A percentile compares a stretch with the other conserved stretches of the same genome.
Evolutionary conservation across 2,329 filamentous ascomycete genomes (phyloP).

Genomic region (Curvularia lunata): DNA sequence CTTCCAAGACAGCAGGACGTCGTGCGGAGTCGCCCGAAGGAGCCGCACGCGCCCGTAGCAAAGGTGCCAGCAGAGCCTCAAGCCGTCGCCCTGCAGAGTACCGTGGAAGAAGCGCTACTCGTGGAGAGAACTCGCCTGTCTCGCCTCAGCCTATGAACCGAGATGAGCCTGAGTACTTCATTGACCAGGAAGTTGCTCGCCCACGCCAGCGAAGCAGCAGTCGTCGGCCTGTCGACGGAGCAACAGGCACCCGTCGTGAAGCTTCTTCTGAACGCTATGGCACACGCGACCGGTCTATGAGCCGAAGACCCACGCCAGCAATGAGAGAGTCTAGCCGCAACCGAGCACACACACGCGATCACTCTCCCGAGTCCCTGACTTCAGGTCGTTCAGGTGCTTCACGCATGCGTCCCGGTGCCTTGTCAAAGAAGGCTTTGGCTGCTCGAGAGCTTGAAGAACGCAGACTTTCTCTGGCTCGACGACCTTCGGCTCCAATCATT

Average conservation of each 20-base stretch:
- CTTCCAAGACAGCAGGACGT: constrained; percentile 42
- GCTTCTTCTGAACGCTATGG: constrained; percentile 53
- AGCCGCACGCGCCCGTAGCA: constrained; percentile 34
- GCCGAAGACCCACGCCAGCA: constrained; percentile 40
- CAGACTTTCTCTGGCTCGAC: constrained; percentile 75
- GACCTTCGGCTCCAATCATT: constrained; percentile 80
- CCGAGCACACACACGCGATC: constrained; percentile 42
- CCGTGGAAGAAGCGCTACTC: constrained; percentile 45
- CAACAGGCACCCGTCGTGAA: constrained; percentile 52
- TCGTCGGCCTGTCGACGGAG: constrained; percentile 55
- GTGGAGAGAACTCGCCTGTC: constrained; percentile 70
- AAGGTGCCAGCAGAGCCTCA: constrained; percentile 41
- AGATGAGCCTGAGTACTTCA: constrained; percentile 61
- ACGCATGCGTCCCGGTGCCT: constrained; percentile 33
- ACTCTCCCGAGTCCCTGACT: constrained; percentile 45
- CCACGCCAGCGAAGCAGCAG: constrained; percentile 60
- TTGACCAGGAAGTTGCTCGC: constrained; percentile 66
- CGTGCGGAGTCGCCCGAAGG: constrained; percentile 47
- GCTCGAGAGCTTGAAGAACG: constrained; percentile 89
- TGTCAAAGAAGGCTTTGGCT: constrained; percentile 54
- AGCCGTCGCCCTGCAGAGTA: constrained; percentile 46
- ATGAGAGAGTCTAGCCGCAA: constrained; percentile 43
- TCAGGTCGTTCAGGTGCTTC: constrained; percentile 41
- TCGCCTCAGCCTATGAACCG: constrained; percentile 79
- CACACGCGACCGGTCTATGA: constrained; percentile 47